Base-by-base conservation (phyloP, 768 basidiomycete genomes). In the Clitopilus passeckerianus region DNA sequence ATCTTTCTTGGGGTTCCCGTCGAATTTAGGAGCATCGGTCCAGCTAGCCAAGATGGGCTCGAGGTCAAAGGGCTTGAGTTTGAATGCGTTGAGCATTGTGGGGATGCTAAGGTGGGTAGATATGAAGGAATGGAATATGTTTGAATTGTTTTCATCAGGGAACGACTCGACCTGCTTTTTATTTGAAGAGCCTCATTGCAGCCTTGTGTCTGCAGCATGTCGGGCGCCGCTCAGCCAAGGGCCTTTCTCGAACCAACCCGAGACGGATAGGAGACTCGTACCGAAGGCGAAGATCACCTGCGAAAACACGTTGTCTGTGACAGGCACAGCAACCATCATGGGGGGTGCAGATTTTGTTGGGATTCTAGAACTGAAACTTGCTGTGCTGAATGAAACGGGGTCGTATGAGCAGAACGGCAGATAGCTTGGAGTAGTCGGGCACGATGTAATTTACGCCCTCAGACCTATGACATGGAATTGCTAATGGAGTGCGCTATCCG, bases 1-100 rank as follows among this genome's bases (percentile, higher is more conserved):
- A 69, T 91, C 89, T 64, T 86, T 87, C 81, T 83, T 87, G 14
- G 82, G 73, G 63, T 85, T 85, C 18, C 90, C 90, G 59, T 76
- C 72, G 67, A 91, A 92, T 57, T 75, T 75, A 22, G 90, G 89
- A 0, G 82, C 84, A 60, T 87, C 79, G 34, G 72, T 75, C 90
- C 90, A 92, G 18, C 82, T 72, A 15, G 80, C 81, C 65, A 78
- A 83, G 62, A 90, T 68, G 22, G 89, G 87, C 63, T 85, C 82
- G 63, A 91, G 82, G 75, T 91, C 83, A 67, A 86, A 90, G 18
- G 86, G 82, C 65, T 90, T 90, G 68, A 90, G 78, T 74, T 88
- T 90, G 82, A 92, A 91, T 57, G 86, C 87, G 67, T 85, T 84
- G 33, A 91, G 81, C 78, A 91, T 83, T 24, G 57, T 67, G 52